Base-by-base conservation (phyloP, 192 early-diverging fungal genomes). In the Umbelopsis isabellina region DNA sequence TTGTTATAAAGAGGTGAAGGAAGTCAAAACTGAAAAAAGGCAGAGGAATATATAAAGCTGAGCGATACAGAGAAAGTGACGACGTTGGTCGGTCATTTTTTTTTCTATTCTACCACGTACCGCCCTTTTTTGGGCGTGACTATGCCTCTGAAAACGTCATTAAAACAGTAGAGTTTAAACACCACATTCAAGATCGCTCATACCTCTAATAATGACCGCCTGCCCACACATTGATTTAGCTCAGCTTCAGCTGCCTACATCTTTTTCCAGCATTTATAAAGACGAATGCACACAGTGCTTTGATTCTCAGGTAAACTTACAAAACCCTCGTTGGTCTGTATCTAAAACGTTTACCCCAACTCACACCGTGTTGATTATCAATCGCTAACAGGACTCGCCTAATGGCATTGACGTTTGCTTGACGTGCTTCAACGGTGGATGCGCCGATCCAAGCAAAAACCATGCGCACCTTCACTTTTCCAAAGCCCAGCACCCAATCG, bases 231-330 rank as follows among this genome's bases (percentile, higher is more conserved):
- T 85, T 61, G 68, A 76, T 10, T 67, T 47, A 25, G 58, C 82
- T n/a, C 61, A 68, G 30, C 67, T 88, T 21, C 66, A 73, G 1
- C 73, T 79, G 45, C 82, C 85, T 48, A 74, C 76, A 4, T 70
- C 84, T 3, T 74, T 73, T 27, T 82, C 81, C 30, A 73, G 84
- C 65, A 80, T 95, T 21, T 84, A 94, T 87, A 98, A 97, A 81
- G 96, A 98, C 67, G 97, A 98, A 80, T 98, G 95, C 80, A 95
- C 94, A 20, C 83, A 90, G 52, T 98, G 97, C 82, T 98, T 95
- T 83, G 93, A 94, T 78, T 79, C 74, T 68, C 83, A 90, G 75
- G 93, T 90, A 64, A 64, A 68, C 16, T 22, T 22, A 15, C 9
- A 12, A 0, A 52, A n/a, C n/a, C 0, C 27, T 3, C 27, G 27